Conservation (phyloP, 75 land plant genomes). For the Cunninghamia lanceolata region DNA sequence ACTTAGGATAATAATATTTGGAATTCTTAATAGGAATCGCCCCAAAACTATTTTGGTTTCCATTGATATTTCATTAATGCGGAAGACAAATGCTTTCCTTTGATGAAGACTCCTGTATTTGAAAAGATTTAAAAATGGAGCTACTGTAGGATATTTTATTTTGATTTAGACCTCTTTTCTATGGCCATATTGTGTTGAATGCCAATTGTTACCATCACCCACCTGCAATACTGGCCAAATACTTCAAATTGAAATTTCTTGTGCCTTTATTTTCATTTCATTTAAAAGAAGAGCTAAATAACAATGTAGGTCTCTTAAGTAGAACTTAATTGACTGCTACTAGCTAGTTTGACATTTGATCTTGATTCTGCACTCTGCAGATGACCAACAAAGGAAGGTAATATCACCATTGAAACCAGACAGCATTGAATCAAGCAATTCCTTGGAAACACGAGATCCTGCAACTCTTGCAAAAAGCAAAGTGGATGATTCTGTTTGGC, state of each 20-base stretch:
- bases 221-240: background rate
- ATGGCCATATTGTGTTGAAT: background rate
- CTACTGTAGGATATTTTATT: background rate
- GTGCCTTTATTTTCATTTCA: too few relatives aligned
- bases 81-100: background rate
- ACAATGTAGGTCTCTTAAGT: background rate
- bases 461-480: background rate
- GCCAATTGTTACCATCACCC: background rate
- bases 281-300: background rate
- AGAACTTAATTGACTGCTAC: background rate
- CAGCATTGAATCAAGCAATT: background rate
- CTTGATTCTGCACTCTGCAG: background rate
- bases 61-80: background rate
- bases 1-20: background rate
- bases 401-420: background rate
- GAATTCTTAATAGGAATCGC: background rate
- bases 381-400: background rate
- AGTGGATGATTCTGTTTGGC: background rate
- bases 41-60: background rate
- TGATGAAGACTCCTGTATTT: background rate
- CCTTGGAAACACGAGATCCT: background rate
- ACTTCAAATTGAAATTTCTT: background rate
- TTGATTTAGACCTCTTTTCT: background rate
- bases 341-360: conserved; percentile 1
- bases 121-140: background rate